Evolutionary conservation across 139 green algal genomes (phyloP).

Genomic region (Volvox africanus): DNA sequence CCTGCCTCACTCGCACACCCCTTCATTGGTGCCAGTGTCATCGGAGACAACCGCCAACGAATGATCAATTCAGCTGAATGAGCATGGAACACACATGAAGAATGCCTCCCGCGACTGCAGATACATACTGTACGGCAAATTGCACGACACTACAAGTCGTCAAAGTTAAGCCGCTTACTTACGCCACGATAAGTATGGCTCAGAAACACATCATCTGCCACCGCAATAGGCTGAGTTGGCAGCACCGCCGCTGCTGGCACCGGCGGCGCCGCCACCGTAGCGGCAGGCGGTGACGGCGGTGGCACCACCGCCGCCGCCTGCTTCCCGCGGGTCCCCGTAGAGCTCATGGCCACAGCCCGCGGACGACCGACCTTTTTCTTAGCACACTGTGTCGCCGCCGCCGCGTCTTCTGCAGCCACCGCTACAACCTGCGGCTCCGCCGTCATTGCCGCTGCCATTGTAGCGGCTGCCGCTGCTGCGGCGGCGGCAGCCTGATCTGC

Average conservation of each 20-base stretch:
- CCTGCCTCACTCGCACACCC: too few species aligned
- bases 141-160: constrained; percentile 22
- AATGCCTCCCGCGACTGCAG: too few species aligned
- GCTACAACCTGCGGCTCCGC: background rate
- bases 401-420: background rate
- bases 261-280: background rate
- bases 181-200: constrained; percentile 34
- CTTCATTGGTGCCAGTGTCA: too few species aligned
- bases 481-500: constrained; percentile 26
- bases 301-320: background rate
- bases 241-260: background rate
- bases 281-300: background rate
- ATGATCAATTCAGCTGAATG: too few species aligned
- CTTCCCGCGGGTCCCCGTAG: background rate
- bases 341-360: background rate
- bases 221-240: background rate
- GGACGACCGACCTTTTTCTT: constrained; percentile 12
- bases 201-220: constrained; percentile 34
- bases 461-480: background rate
- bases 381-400: background rate
- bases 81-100: too few species aligned
- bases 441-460: background rate
- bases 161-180: constrained; percentile 37
- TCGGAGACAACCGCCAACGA: too few species aligned
- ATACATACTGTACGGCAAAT: too few species aligned